Evolutionary conservation across 2,329 filamentous ascomycete genomes (phyloP).

Genomic region (Dactylellina sp.): DNA sequence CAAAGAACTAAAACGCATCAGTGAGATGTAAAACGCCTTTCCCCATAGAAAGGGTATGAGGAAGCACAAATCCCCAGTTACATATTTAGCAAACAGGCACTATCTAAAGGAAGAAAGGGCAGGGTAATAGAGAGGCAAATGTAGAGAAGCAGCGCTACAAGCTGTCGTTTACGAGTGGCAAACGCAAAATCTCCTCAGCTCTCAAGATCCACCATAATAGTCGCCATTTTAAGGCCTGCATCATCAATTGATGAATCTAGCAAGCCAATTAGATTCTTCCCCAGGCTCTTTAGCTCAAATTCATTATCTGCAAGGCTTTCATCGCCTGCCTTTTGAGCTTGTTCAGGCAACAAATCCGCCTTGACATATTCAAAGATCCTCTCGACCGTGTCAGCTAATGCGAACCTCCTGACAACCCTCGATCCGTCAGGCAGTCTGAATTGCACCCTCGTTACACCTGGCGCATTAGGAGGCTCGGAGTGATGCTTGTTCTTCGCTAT

Average conservation of each 20-base stretch:
- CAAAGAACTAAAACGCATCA: background rate
- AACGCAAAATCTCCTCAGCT: constrained; percentile 66
- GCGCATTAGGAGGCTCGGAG: constrained; percentile 78
- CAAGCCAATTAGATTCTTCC: constrained; percentile 82
- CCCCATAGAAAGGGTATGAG: constrained; percentile 8
- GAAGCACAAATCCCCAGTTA: constrained; percentile 7
- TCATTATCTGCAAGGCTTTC: constrained; percentile 62
- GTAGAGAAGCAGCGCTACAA: background rate
- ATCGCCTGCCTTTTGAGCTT: constrained; percentile 78
- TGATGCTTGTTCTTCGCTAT: constrained; percentile 82
- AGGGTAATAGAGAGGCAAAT: constrained; percentile 1
- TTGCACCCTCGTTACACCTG: constrained; percentile 86
- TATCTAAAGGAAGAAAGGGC: background rate
- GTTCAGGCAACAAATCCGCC: constrained; percentile 74
- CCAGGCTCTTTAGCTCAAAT: constrained; percentile 91
- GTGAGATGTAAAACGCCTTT: constrained; percentile 19
- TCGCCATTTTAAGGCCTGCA: constrained; percentile 88
- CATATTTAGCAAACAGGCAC: constrained; percentile 4
- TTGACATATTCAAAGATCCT: constrained; percentile 98
- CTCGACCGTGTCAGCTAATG: constrained; percentile 78
- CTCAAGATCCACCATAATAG: constrained; percentile 92
- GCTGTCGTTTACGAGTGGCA: background rate
- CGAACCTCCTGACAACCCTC: constrained; percentile 87
- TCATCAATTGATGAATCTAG: constrained; percentile 81
- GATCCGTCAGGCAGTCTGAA: constrained; percentile 83